Evolutionary conservation across 257 asterid species (phyloP).

Genomic region (Osmanthus fragrans): DNA sequence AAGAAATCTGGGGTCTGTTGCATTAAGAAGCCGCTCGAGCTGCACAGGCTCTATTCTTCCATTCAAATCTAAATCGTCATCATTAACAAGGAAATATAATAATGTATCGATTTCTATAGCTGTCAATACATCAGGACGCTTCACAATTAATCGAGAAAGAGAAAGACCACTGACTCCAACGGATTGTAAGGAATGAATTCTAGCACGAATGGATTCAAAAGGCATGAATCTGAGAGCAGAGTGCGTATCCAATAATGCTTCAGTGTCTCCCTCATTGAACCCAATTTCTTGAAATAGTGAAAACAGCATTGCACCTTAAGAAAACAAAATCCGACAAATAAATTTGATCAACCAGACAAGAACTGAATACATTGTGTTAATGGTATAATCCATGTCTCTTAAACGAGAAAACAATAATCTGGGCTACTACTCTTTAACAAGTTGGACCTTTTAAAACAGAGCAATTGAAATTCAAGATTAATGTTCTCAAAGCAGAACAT

Average conservation of each 20-base stretch:
- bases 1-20: constrained; percentile 49
- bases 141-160: constrained; percentile 53
- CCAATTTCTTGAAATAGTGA: constrained; percentile 68
- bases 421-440: background rate
- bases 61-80: constrained; percentile 42
- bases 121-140: constrained; percentile 61
- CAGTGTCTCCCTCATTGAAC: constrained; percentile 56
- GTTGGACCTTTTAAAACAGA: background rate
- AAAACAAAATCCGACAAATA: background rate
- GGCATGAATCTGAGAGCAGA: constrained; percentile 41
- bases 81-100: constrained; percentile 32
- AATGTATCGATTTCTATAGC: constrained; percentile 49
- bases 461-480: background rate
- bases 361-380: background rate
- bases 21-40: constrained; percentile 55
- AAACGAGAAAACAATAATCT: background rate
- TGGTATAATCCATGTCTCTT: background rate
- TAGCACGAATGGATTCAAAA: constrained; percentile 45
- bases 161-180: constrained; percentile 52
- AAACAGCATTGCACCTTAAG: constrained; percentile 49
- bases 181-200: constrained; percentile 52
- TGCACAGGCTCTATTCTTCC: constrained; percentile 56
- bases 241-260: constrained; percentile 47
- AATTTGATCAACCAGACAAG: background rate
- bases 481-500: background rate